Evolutionary conservation across 805 yeast species (phyloP), one percentile per base, ranked within the genome.

Genomic region (Vanderwaltozyma polyspora): DNA sequence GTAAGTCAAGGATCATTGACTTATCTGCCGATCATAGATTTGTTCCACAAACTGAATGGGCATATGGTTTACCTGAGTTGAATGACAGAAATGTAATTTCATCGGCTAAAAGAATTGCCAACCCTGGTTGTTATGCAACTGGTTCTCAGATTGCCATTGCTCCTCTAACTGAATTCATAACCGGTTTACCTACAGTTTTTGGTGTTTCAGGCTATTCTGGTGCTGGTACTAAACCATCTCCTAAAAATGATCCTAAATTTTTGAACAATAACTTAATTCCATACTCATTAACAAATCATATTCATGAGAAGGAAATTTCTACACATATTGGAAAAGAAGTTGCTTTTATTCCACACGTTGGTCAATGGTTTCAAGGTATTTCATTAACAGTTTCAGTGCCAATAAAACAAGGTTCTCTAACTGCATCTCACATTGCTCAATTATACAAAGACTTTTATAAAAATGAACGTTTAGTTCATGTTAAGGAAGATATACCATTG

Each of bases 111-210:
- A 83, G 81, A 56, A 82, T 91, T 41, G 79, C 96, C 5, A 91
- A 91, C 63, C 99, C 99, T 3, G 99, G 98, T 31, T 91, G 99
- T 67, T 91, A 87, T 57, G 96, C 98, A n/a, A 91, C 99, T 30
- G 96, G 93, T 38, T 91, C 96, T 11, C 97, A 91, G 66, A 62
- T 86, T 18, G 87, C 94, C 11, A 78, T 91, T 55, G 77, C 89
- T 31, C 99, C 98, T 24, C 66, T 91, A 48, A 61, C 70, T n/a
- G 74, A 76, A 32, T 72, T 72, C 51, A 66, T 76, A 27, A 62
- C 65, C 11, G 91, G 91, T 24, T 66, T 70, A 19, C 97, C 99
- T 33, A 66, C 85, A 3, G 69, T 89, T 10, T 91, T 91, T 56
- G 98, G 98, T 54, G 91, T 91, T 23, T 84, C 95, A 32, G 99